Conservation (phyloP, 106 monocot genomes). For the Vanilla planifolia region DNA sequence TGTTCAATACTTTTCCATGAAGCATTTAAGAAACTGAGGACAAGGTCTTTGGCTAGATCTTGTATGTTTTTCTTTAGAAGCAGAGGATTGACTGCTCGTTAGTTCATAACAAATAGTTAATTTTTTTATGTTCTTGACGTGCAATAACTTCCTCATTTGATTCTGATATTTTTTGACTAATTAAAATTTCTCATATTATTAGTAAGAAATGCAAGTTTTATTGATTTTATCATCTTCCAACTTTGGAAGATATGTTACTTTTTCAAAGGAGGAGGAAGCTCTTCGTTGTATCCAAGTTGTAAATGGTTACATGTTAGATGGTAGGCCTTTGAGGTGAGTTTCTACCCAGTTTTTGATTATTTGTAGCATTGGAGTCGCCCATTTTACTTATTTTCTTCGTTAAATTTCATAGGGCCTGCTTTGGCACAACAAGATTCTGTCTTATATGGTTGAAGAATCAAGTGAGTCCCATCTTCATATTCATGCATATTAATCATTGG, state of each 20-base stretch:
- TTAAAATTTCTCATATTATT: too few species aligned
- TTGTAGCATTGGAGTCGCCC: neutral
- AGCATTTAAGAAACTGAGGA: too few species aligned
- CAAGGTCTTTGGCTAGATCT: too few species aligned
- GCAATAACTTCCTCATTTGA: too few species aligned
- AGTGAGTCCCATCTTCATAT: conserved; percentile 11
- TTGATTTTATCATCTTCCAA: neutral
- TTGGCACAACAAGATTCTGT: conserved; percentile 47
- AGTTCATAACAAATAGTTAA: too few species aligned
- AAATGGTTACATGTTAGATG: conserved; percentile 34
- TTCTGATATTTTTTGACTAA: too few species aligned
- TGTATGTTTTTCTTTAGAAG: too few species aligned
- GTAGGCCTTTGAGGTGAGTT: conserved; percentile 43
- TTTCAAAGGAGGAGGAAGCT: conserved; percentile 43
- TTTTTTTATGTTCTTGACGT: too few species aligned
- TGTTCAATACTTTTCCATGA: too few species aligned
- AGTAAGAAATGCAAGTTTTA: neutral
- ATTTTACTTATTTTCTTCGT: conserved; percentile 7
- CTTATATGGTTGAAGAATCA: conserved; percentile 28
- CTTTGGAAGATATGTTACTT: conserved; percentile 41
- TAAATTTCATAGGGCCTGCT: conserved; percentile 28
- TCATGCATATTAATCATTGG: neutral
- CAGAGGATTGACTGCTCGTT: too few species aligned
- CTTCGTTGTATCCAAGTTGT: conserved; percentile 39
- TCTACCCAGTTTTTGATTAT: neutral